Conservation (phyloP, 2,329 filamentous ascomycete genomes). For the Sporothrix euskadiensis region DNA sequence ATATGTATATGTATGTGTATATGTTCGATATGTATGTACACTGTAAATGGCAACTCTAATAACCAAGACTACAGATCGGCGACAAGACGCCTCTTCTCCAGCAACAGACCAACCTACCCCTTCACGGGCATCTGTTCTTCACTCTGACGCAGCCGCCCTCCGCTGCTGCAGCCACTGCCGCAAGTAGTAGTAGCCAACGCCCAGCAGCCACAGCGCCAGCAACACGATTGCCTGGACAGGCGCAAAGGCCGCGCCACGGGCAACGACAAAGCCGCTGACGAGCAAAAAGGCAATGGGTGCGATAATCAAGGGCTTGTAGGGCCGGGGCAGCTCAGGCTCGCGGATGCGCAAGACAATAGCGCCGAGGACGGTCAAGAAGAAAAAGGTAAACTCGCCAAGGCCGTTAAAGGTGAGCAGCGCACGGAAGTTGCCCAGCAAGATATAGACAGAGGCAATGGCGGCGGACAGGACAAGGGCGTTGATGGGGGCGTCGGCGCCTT, state of each 20-base stretch:
- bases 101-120: not conserved
- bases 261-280: conserved; percentile 61
- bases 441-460: conserved; percentile 56
- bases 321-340: conserved; percentile 55
- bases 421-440: conserved; percentile 61
- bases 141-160: not conserved
- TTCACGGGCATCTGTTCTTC: not conserved
- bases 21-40: not conserved
- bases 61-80: too few relatives aligned
- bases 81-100: too few relatives aligned
- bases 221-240: conserved; percentile 55
- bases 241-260: conserved; percentile 60
- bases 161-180: conserved; percentile 21
- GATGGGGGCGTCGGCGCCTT: conserved; percentile 49
- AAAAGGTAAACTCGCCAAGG: conserved; percentile 62
- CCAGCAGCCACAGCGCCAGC: conserved; percentile 53
- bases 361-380: conserved; percentile 62
- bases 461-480: conserved; percentile 56
- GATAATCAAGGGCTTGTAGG: conserved; percentile 55
- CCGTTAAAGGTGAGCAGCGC: conserved; percentile 62
- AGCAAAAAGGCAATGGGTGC: conserved; percentile 56
- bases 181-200: conserved; percentile 45
- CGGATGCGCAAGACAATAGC: conserved; percentile 57
- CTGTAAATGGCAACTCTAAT: too few relatives aligned
- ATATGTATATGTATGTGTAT: not conserved